A percentile compares a stretch with the other conserved stretches of the same genome.
These are phyloP conservation scores for Cercophora scortea DNA, from an alignment of 495 filamentous ascomycete genomes.

Conservation along the genomic window DNA sequence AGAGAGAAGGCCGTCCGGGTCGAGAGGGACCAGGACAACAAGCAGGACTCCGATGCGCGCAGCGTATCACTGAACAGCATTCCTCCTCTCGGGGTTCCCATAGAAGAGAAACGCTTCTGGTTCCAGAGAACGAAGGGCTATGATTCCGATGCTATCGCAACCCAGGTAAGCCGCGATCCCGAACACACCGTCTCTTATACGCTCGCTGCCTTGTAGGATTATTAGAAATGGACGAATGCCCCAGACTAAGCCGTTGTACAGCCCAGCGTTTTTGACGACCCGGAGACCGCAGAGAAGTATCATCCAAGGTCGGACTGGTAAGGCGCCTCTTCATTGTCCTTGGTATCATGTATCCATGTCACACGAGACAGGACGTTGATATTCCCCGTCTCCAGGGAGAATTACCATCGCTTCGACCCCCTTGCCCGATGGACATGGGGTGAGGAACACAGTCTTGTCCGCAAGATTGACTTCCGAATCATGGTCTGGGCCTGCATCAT, in stretches of 20 bases:
- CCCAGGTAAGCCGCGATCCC: slow-evolving; percentile 25
- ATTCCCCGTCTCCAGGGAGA: slow-evolving; percentile 28
- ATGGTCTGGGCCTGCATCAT: slow-evolving; percentile 63
- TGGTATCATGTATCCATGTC: not conserved
- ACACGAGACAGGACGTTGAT: not conserved
- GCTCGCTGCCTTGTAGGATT: not conserved
- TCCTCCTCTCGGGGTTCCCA: slow-evolving; percentile 28
- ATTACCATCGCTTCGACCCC: slow-evolving; percentile 36
- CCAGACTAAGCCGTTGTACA: slow-evolving; percentile 1
- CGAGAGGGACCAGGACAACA: slow-evolving; percentile 4
- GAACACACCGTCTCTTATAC: not conserved
- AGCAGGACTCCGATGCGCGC: slow-evolving; percentile 6
- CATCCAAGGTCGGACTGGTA: slow-evolving; percentile 30
- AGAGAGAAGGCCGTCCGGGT: not conserved
- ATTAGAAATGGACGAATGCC: too few species aligned
- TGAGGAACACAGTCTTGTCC: slow-evolving; percentile 29
- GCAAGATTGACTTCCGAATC: slow-evolving; percentile 34
- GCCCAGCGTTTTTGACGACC: slow-evolving; percentile 41
- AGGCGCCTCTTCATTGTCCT: not conserved
- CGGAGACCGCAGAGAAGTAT: slow-evolving; percentile 27
- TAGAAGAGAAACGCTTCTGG: slow-evolving; percentile 36
- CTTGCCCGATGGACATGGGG: slow-evolving; percentile 34
- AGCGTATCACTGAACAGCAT: slow-evolving; percentile 13
- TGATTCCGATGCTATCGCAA: slow-evolving; percentile 50
- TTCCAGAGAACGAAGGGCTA: slow-evolving; percentile 32